phyloP scores from a whole-genome alignment of 306 rosid genomes.

The Trifolium fragiferum region DNA sequence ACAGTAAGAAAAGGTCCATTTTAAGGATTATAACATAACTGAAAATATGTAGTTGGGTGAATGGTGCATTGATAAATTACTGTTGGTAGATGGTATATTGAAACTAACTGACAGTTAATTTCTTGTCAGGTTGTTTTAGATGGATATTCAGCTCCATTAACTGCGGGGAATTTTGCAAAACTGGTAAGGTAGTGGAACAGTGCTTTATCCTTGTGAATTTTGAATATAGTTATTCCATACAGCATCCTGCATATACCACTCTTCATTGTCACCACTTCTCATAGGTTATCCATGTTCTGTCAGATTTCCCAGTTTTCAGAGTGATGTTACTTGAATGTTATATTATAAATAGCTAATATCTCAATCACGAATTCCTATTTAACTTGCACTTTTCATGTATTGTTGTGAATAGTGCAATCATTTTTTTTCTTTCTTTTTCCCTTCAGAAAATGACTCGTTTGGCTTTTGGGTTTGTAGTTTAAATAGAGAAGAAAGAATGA shows the following conservation, averaged over 20 bases:
- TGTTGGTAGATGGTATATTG: neutral
- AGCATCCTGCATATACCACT: neutral
- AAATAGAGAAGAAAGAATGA: conserved; percentile 24
- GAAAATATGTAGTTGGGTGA: conserved; percentile 18
- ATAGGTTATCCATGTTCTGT: conserved; percentile 5
- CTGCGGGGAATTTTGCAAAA: conserved; percentile 90
- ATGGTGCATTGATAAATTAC: conserved; percentile 21
- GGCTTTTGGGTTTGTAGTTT: conserved; percentile 16
- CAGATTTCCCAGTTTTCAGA: conserved; percentile 31
- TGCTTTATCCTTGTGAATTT: conserved; percentile 46
- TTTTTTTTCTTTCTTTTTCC: neutral
- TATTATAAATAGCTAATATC: conserved; percentile 22
- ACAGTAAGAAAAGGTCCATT: neutral
- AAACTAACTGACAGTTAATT: conserved; percentile 34
- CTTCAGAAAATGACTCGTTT: conserved; percentile 14
- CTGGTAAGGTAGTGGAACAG: conserved; percentile 94
- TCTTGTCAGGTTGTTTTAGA: conserved; percentile 76
- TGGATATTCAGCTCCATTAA: conserved; percentile 92
- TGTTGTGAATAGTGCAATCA: neutral
- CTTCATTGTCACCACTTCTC: conserved; percentile 18
- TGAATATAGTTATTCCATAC: conserved; percentile 30
- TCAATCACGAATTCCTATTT: conserved; percentile 1
- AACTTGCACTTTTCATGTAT: conserved; percentile 1
- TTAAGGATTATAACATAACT: conserved; percentile 1
- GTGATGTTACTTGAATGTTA: conserved; percentile 24